These are phyloP conservation scores for Amanita pallidorosea DNA, from an alignment of 768 basidiomycete species.

Conservation along the genomic window DNA sequence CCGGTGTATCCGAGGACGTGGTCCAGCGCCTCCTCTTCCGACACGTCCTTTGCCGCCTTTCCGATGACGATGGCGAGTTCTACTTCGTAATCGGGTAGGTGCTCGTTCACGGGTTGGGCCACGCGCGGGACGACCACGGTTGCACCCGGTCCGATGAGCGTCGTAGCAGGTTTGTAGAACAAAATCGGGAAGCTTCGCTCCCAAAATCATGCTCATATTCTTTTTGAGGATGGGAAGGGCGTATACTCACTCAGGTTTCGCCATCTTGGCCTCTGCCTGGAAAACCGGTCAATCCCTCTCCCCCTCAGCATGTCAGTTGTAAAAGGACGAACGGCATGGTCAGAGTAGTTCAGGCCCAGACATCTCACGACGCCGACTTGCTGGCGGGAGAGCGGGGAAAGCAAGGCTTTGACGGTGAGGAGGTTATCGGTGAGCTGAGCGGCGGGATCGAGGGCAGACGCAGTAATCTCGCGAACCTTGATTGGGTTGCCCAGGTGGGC, in stretches of 20 bases:
- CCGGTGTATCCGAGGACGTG: conserved; percentile 80
- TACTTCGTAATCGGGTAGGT: conserved; percentile 76
- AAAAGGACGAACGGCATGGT: conserved; percentile 52
- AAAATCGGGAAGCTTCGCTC: conserved; percentile 50
- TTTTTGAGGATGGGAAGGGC: not conserved
- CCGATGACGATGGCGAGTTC: conserved; percentile 79
- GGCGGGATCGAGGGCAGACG: conserved; percentile 55
- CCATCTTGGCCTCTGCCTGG: conserved; percentile 57
- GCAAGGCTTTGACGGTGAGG: conserved; percentile 61
- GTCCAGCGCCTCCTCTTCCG: conserved; percentile 71
- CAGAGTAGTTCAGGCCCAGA: conserved; percentile 75
- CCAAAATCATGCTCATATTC: too few species aligned
- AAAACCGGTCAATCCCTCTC: not conserved
- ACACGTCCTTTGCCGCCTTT: conserved; percentile 69
- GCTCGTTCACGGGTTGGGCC: conserved; percentile 59
- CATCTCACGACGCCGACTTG: conserved; percentile 65
- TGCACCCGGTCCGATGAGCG: conserved; percentile 62
- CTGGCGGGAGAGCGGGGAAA: conserved; percentile 57
- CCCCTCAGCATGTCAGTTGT: not conserved
- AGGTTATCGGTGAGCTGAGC: conserved; percentile 53
- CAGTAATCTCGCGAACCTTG: conserved; percentile 61
- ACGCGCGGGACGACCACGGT: conserved; percentile 54
- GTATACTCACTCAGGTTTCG: conserved; percentile 46
- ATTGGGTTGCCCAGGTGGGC: conserved; percentile 41
- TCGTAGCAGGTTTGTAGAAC: conserved; percentile 68